Evolutionary conservation across 148 eudicot genomes (phyloP).

Genomic region (Nepenthes mirabilis): DNA sequence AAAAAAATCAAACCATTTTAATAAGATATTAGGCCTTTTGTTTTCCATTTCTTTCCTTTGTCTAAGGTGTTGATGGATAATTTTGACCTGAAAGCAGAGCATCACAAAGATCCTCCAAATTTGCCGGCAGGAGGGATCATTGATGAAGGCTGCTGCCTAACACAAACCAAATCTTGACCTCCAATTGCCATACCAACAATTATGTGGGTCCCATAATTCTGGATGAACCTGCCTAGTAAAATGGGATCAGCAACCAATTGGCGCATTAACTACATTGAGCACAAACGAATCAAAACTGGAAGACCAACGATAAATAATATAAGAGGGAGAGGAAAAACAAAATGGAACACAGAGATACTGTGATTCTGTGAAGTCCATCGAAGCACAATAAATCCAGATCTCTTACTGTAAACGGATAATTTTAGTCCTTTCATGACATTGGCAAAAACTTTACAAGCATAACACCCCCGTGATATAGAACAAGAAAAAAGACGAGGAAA

Average conservation of each 20-base stretch:
- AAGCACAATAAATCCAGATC: too few species aligned
- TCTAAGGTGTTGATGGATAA: conserved; percentile 35
- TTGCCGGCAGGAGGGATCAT: conserved; percentile 48
- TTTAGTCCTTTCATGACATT: too few species aligned
- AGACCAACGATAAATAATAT: neutral
- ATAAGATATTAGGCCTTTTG: conserved; percentile 29
- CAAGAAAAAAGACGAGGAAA: too few species aligned
- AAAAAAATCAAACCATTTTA: neutral
- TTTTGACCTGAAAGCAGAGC: conserved; percentile 65
- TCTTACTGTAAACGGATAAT: too few species aligned
- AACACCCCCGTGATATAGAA: too few species aligned
- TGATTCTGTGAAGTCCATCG: too few species aligned
- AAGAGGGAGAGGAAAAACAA: too few species aligned
- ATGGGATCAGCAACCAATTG: conserved; percentile 16
- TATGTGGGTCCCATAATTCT: conserved; percentile 78
- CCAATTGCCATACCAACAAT: conserved; percentile 89
- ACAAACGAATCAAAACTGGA: neutral
- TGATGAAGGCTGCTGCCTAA: conserved; percentile 70
- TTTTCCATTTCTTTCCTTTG: conserved; percentile 45
- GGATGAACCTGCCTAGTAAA: conserved; percentile 68
- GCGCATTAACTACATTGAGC: neutral
- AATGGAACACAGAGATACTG: too few species aligned
- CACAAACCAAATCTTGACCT: conserved; percentile 88
- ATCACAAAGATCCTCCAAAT: conserved; percentile 93
- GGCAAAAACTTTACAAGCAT: too few species aligned